Evolutionary conservation across 257 asterid species (phyloP).

Genomic region (Datura wrightii): DNA sequence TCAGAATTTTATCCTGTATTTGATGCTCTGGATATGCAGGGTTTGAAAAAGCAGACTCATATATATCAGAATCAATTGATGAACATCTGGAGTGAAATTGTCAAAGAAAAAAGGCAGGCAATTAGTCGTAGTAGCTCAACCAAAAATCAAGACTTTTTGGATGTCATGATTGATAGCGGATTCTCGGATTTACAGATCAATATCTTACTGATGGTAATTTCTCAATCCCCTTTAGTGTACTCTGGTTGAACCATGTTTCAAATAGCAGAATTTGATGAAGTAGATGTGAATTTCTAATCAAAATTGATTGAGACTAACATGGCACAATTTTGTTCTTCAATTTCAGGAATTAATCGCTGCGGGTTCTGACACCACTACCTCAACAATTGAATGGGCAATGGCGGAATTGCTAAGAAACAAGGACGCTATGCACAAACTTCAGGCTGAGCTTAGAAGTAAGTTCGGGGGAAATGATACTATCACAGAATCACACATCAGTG

Average conservation of each 20-base stretch:
- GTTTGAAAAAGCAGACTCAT: conserved; percentile 39
- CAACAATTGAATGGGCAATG: conserved; percentile 49
- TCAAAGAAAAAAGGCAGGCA: conserved; percentile 41
- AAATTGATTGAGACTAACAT: too few relatives aligned
- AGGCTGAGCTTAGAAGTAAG: conserved; percentile 35
- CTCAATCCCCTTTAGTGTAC: neutral
- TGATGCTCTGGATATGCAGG: conserved; percentile 49
- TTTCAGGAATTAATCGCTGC: conserved; percentile 45
- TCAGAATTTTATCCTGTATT: conserved; percentile 50
- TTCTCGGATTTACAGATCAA: conserved; percentile 46
- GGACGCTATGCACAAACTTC: conserved; percentile 31
- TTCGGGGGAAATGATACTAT: conserved; percentile 9
- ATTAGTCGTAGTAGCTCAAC: neutral
- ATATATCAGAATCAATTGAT: conserved; percentile 10
- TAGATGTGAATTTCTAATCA: neutral
- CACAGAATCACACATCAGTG: conserved; percentile 20
- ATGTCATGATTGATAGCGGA: conserved; percentile 36
- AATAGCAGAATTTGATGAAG: neutral
- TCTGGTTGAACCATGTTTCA: neutral
- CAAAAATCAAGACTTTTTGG: conserved; percentile 41
- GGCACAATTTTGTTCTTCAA: neutral
- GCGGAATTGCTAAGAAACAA: conserved; percentile 42
- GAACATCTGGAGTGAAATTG: conserved; percentile 41
- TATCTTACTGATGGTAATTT: conserved; percentile 45
- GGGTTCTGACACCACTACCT: conserved; percentile 54